Evolutionary conservation across 495 filamentous ascomycete species (phyloP).

Genomic region (Penicillium canariense): DNA sequence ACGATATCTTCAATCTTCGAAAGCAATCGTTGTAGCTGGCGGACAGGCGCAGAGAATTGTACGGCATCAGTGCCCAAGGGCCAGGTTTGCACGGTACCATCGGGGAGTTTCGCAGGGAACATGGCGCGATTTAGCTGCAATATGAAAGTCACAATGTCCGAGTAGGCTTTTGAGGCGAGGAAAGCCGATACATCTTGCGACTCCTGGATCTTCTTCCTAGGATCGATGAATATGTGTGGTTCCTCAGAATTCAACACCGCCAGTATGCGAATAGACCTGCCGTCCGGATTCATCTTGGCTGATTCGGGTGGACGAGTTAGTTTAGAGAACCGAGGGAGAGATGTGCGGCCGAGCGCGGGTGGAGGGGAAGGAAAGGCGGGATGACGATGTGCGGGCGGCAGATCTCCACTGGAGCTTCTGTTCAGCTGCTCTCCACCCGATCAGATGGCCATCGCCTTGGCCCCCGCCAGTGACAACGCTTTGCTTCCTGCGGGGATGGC

Average conservation of each 20-base stretch:
- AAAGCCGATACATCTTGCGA: slow-evolving; percentile 75
- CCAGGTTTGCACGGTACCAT: slow-evolving; percentile 51
- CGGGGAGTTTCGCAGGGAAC: slow-evolving; percentile 59
- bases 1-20: slow-evolving; percentile 62
- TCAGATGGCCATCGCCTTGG: neutral
- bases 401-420: slow-evolving; percentile 15
- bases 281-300: slow-evolving; percentile 27
- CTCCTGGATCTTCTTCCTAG: slow-evolving; percentile 75
- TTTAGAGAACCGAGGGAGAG: neutral
- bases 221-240: slow-evolving; percentile 33
- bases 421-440: slow-evolving; percentile 2
- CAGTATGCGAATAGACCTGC: slow-evolving; percentile 28
- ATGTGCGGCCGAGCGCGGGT: neutral
- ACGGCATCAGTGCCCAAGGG: slow-evolving; percentile 47
- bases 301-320: neutral
- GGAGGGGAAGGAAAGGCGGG: slow-evolving; percentile 8
- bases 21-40: slow-evolving; percentile 61
- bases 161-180: slow-evolving; percentile 74
- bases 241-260: slow-evolving; percentile 27
- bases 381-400: slow-evolving; percentile 6
- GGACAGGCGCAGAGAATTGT: slow-evolving; percentile 58
- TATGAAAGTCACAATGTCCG: slow-evolving; percentile 80
- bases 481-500: slow-evolving; percentile 5
- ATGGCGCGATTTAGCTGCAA: slow-evolving; percentile 86
- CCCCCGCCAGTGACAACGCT: neutral